Base-by-base conservation (phyloP, 345 rosid species). In the Microthlaspi erraticum region DNA sequence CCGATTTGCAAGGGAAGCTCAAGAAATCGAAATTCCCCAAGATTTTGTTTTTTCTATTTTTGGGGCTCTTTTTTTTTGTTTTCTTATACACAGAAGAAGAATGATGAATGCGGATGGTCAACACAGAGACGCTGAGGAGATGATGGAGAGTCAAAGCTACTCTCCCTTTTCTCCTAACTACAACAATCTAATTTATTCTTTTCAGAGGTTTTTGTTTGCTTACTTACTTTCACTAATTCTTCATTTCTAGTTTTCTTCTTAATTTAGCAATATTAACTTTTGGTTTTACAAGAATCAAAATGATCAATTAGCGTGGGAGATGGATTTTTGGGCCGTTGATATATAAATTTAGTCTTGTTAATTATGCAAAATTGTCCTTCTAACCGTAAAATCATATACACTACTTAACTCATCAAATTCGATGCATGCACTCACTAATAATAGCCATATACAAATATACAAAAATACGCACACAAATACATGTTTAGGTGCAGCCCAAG, bases 11-110 rank as follows among this genome's bases (percentile, higher is more conserved):
- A 38, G 36, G 43, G 23, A 61, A 72, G 70, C 68, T 72, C 64
- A 71, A 52, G 8, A 54, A 72, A n/a, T n/a, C n/a, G n/a, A n/a
- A n/a, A n/a, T n/a, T 16, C 14, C 26, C 55, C 2, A 16, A 64
- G 43, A 64, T 46, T 64, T 55, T 54, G 6, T 45, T 33, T 52
- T 63, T 72, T 29, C 50, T 72, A 16, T 72, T 60, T 50, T 72
- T 55, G 32, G 49, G 0, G 19, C 2, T 12, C n/a, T n/a, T n/a
- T 10, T 8, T 43, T 10, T 11, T 7, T 9, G 9, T 2, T 7
- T 48, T 20, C 14, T 49, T 2, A 8, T 42, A 16, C 7, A 14
- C 4, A 16, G 42, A 43, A 37, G 60, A 39, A 5, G 17, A 42
- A 26, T n/a, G 38, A 36, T 1, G 39, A 9, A 2, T 26, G 11